Evolutionary conservation across 148 eudicot species (phyloP), one percentile per base, ranked within the genome.

Genomic region (Vaccinium macrocarpon): DNA sequence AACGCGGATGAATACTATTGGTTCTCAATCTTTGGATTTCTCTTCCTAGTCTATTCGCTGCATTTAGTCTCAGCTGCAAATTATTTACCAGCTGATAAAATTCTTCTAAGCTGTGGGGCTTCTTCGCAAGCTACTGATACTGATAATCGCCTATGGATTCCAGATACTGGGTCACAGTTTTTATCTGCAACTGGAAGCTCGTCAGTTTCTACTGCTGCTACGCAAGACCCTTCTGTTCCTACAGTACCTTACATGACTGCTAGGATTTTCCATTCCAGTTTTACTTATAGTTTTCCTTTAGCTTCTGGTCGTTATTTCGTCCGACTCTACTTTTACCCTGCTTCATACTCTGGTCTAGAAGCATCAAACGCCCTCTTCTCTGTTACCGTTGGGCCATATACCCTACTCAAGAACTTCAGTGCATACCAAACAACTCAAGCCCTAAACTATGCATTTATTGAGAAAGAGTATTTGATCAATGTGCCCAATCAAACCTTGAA

Each of bases 381-480:
- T 0, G 97, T 96, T 14, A 76, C 89, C 16, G 57, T 90, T 15
- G 98, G 94, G 0, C 42, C 86, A 8, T 94, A 66, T 75, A 94
- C 95, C 29, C 90, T 96, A 75, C 87, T 96, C 76, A 92, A 90
- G 83, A 96, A 96, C 89, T 96, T 96, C 82, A 96, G 99, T 86
- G 98, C 94, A 21, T 86, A 88, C 59, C 95, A 91, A 82, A 91
- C 93, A 3, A 82, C 94, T 0, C 85, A 86, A 77, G 98, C 98
- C 52, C 91, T 96, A 7, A 94, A 91, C 87, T 94, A 53, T 71
- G 94, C 90, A 82, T 89, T 76, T 64, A 56, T 96, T 1, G 55
- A 87, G 82, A 96, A 91, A 87, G 98, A 96, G 86, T 96, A 89
- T 59, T 88, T 93, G 2, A 71, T 96, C 62, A 87, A 92, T 87